These are phyloP conservation scores for Pulveroboletus sp. DNA, from an alignment of 768 basidiomycete genomes.

Conservation along the genomic window DNA sequence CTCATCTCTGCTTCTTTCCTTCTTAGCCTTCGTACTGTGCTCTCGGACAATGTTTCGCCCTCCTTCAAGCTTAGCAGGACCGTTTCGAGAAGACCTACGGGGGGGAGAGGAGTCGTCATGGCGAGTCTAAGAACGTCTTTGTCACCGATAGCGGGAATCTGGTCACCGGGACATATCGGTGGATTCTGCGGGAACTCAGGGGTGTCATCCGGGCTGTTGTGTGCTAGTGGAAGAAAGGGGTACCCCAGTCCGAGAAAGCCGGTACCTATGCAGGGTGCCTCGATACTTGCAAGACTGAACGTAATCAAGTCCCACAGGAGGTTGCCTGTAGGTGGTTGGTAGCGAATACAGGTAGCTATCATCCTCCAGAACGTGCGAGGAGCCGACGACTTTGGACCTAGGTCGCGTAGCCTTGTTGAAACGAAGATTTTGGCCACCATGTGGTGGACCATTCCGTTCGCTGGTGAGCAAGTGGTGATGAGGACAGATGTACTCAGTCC, in stretches of 20 bases:
- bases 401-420: constrained; percentile 22
- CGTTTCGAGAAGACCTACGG: constrained; percentile 14
- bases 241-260: constrained; percentile 20
- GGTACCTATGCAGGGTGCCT: constrained; percentile 15
- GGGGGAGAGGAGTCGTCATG: constrained; percentile 20
- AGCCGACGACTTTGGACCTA: constrained; percentile 22
- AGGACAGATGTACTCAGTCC: constrained; percentile 26
- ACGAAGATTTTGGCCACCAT: constrained; percentile 24
- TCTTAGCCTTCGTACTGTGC: constrained; percentile 22
- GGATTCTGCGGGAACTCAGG: constrained; percentile 14
- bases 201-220: constrained; percentile 12
- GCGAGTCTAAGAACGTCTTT: constrained; percentile 14
- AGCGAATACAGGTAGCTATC: constrained; percentile 22
- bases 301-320: constrained; percentile 18
- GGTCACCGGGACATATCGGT: constrained; percentile 17
- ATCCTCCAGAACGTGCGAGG: constrained; percentile 23
- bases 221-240: not conserved
- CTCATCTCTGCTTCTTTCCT: constrained; percentile 20
- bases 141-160: not conserved
- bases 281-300: constrained; percentile 25
- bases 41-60: constrained; percentile 21
- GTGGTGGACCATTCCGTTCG: constrained; percentile 28
- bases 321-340: constrained; percentile 18
- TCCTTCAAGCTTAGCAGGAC: constrained; percentile 22
- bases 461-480: constrained; percentile 19